phyloP scores from a whole-genome alignment of 257 asterid species.

The Solanum tarapatanum region DNA sequence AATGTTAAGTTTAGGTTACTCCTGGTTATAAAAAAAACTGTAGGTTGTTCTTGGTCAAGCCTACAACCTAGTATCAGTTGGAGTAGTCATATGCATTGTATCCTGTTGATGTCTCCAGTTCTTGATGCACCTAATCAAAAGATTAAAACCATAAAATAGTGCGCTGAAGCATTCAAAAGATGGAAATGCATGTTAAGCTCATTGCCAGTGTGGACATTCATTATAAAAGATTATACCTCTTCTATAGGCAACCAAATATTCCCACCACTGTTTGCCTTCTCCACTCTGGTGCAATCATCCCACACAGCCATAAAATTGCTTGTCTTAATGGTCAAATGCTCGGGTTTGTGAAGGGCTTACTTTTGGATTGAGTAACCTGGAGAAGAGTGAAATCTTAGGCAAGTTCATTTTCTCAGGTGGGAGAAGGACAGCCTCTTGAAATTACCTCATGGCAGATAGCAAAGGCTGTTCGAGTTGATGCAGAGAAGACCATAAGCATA shows the following conservation, averaged over 20 bases:
- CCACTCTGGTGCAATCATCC: not conserved
- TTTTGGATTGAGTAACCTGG: not conserved
- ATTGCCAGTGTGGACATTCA: not conserved
- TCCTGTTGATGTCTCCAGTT: not conserved
- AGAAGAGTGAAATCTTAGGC: not conserved
- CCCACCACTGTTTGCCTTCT: not conserved
- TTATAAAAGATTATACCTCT: not conserved
- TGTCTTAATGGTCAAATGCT: not conserved
- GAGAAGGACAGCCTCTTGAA: not conserved
- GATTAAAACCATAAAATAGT: not conserved
- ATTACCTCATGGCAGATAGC: not conserved
- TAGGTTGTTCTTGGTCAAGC: not conserved
- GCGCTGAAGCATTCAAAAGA: not conserved
- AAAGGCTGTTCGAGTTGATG: not conserved
- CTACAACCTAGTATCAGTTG: not conserved
- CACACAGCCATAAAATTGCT: not conserved
- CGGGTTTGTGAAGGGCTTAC: not conserved
- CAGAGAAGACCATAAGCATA: not conserved
- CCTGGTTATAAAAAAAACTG: not conserved
- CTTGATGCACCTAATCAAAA: not conserved
- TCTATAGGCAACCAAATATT: not conserved
- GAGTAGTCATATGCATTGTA: not conserved
- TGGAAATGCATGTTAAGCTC: not conserved
- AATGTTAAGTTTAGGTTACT: not conserved
- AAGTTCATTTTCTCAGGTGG: not conserved